These are phyloP conservation scores for Penicillium sp. DNA, from an alignment of 2,329 filamentous ascomycete genomes.

Conservation along the genomic window DNA sequence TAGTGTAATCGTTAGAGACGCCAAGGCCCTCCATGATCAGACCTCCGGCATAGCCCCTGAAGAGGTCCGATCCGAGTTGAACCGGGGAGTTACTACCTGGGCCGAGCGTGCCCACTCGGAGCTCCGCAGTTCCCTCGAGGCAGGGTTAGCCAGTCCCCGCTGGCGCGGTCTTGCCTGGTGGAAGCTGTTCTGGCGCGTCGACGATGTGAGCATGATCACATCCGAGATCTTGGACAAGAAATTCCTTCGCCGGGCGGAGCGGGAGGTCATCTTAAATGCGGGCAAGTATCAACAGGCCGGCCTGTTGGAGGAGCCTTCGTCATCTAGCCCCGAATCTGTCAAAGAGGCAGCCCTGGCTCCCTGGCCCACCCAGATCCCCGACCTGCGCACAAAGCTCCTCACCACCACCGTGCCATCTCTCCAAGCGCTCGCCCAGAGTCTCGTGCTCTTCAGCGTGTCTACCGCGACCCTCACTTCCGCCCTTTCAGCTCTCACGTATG, in stretches of 20 bases:
- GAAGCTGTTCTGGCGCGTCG: constrained; percentile 92
- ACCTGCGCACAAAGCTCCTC: constrained; percentile 65
- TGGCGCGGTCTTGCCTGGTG: constrained; percentile 88
- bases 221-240: constrained; percentile 72
- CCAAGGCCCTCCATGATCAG: constrained; percentile 30
- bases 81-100: constrained; percentile 65
- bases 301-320: constrained; percentile 39
- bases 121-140: constrained; percentile 73
- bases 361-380: constrained; percentile 75
- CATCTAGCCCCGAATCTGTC: constrained; percentile 6
- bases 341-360: constrained; percentile 32
- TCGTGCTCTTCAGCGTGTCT: constrained; percentile 72
- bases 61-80: constrained; percentile 52
- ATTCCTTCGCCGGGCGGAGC: constrained; percentile 77
- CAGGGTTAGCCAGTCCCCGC: constrained; percentile 69
- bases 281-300: constrained; percentile 71
- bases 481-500: constrained; percentile 56
- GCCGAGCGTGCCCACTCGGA: constrained; percentile 78
- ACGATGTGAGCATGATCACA: constrained; percentile 83
- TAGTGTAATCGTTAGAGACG: constrained; percentile 31
- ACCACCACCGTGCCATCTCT: constrained; percentile 67
- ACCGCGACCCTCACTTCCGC: constrained; percentile 65
- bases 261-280: constrained; percentile 76
- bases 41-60: constrained; percentile 41
- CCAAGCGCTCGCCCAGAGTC: constrained; percentile 69